These are phyloP conservation scores for Candida neerlandica DNA, from an alignment of 1,139 yeast species.

Conservation along the genomic window DNA sequence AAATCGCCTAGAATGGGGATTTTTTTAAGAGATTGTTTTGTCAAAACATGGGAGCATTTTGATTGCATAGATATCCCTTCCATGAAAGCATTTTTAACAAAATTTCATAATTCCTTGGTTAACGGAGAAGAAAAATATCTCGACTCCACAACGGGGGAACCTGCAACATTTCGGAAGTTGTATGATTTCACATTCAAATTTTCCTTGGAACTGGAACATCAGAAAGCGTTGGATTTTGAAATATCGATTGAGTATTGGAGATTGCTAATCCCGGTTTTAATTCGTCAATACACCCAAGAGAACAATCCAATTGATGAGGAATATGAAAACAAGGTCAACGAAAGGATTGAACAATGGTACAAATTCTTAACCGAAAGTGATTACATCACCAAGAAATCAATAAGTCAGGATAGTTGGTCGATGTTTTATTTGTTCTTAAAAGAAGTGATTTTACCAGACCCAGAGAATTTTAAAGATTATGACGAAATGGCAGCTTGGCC, in stretches of 20 bases:
- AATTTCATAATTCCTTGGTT: conserved; percentile 32
- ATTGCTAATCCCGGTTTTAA: conserved; percentile 49
- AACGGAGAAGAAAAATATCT: conserved; percentile 22
- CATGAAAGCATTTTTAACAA: conserved; percentile 51
- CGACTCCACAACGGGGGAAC: conserved; percentile 10
- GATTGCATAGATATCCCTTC: conserved; percentile 39
- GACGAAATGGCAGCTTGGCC: conserved; percentile 94
- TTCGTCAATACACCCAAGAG: conserved; percentile 16
- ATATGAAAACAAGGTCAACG: conserved; percentile 13
- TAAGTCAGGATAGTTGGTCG: conserved; percentile 80
- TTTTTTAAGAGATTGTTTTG: conserved; percentile 51
- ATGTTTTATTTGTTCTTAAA: conserved; percentile 73
- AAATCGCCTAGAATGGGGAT: conserved; percentile 68
- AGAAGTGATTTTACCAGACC: conserved; percentile 53
- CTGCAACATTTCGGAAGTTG: conserved; percentile 51
- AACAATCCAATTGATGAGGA: conserved; percentile 7
- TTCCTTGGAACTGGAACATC: conserved; percentile 58
- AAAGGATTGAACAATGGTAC: conserved; percentile 53
- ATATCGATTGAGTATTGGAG: conserved; percentile 80
- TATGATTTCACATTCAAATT: conserved; percentile 75
- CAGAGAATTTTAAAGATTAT: conserved; percentile 51
- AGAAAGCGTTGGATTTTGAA: conserved; percentile 60
- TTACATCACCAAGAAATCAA: conserved; percentile 39
- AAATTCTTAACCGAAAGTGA: conserved; percentile 38
- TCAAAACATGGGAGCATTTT: conserved; percentile 55